These are phyloP conservation scores for Eucalyptus camaldulensis DNA, from an alignment of 345 rosid genomes.

Conservation along the genomic window DNA sequence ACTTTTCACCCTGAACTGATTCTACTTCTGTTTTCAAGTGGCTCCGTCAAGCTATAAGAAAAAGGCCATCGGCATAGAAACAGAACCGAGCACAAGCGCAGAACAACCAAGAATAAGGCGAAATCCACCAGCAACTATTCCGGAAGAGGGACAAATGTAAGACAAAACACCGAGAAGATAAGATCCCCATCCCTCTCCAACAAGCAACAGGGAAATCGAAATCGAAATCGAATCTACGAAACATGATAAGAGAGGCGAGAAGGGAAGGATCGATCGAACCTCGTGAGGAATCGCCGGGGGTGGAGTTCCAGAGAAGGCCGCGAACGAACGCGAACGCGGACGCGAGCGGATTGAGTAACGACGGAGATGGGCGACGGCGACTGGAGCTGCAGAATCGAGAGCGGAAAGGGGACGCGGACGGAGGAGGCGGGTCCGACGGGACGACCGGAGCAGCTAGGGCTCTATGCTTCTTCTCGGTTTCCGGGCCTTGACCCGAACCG, in stretches of 20 bases:
- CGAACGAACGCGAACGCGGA: neutral
- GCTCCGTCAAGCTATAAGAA: neutral
- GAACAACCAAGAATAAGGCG: neutral
- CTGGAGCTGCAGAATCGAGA: neutral
- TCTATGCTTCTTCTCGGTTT: neutral
- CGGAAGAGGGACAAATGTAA: neutral
- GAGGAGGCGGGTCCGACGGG: neutral
- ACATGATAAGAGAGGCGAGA: neutral
- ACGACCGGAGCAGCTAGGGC: neutral
- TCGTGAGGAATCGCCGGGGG: neutral
- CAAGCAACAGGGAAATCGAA: neutral
- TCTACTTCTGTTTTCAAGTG: neutral
- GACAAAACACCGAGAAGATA: neutral
- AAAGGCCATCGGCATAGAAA: neutral
- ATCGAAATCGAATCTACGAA: neutral
- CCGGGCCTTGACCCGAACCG: neutral
- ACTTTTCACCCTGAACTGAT: neutral
- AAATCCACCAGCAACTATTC: neutral
- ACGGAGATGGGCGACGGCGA: neutral
- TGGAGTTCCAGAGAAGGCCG: neutral
- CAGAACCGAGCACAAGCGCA: neutral
- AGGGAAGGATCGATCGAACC: neutral
- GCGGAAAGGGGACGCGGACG: neutral
- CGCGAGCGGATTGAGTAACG: neutral
- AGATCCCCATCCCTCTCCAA: neutral